Evolutionary conservation across 73 alveolate genomes (phyloP).

Genomic region (Symbiodinium pilosum): DNA sequence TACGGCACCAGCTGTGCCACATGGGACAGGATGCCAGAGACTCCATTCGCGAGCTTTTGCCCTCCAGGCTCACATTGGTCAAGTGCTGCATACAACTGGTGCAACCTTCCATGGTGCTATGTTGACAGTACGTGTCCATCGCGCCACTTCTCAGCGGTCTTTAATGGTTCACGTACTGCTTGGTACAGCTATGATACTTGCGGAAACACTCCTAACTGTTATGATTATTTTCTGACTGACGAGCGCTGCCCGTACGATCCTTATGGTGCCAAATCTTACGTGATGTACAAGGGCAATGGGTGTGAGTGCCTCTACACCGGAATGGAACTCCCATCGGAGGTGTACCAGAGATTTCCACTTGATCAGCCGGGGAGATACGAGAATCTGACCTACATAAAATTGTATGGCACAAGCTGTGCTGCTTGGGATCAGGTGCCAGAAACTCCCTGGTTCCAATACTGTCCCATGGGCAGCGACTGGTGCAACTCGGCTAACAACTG

Average conservation of each 20-base stretch:
- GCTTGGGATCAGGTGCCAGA: conserved; percentile 26
- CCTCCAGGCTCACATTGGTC: neutral
- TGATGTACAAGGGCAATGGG: conserved; percentile 62
- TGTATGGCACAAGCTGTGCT: conserved; percentile 16
- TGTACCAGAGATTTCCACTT: conserved; percentile 22
- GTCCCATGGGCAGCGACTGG: neutral
- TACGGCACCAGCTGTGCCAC: conserved; percentile 51
- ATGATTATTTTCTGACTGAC: conserved; percentile 23
- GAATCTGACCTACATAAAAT: neutral
- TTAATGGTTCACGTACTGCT: neutral
- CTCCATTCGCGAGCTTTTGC: conserved; percentile 28
- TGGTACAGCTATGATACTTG: conserved; percentile 70
- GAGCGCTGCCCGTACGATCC: conserved; percentile 82
- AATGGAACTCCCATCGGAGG: conserved; percentile 15
- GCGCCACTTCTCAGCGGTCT: neutral
- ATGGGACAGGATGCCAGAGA: conserved; percentile 40
- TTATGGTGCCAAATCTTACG: neutral
- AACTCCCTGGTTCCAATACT: neutral
- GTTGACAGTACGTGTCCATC: conserved; percentile 44
- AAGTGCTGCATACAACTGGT: conserved; percentile 21
- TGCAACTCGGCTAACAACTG: neutral
- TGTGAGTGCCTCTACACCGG: conserved; percentile 53
- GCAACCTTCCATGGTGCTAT: conserved; percentile 53
- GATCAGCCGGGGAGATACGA: neutral
- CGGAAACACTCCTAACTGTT: conserved; percentile 56